Evolutionary conservation across 768 basidiomycete species (phyloP), one percentile per base, ranked within the genome.

Genomic region (Russula olivacea): DNA sequence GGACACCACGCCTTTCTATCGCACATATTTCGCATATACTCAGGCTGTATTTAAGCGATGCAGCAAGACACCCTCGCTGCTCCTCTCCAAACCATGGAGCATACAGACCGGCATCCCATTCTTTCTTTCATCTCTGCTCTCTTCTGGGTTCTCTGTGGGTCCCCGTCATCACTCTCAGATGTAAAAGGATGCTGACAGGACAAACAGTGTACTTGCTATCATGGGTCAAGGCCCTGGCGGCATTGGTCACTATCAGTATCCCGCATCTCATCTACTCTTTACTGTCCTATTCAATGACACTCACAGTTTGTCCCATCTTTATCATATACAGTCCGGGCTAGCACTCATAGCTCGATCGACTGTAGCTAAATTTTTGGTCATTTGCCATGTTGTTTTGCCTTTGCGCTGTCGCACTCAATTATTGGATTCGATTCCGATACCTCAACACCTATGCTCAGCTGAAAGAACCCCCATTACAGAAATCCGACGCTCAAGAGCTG

Each of bases 351-450:
- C 64, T 59, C 63, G 59, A 7, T 54, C 60, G 21, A 49, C 63
- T 52, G 55, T 72, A 95, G 85, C 82, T 98, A 51, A 91, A 91
- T 68, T 97, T 97, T 74, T 93, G 92, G 82, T 90, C 89, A 48
- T 88, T 98, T 67, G 87, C 88, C 7, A 78, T 88, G 64, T 80
- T 96, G 11, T 91, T 93, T 67, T 75, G 79, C 15, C 77, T 86
- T 19, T 85, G 85, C 4, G 79, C 81, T 2, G 78, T 89, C 52
- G 86, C 80, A 8, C 71, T 91, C 21, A 89, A 91, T 73, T 90
- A 94, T 69, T 88, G 89, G 81, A 87, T 96, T 62, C 86, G 93
- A 59, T 89, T 85, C 72, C 86, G 83, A 59, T 90, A 86, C 73
- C 81, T 89, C 69, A 89, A 88, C 71, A 83, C 81, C 67, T 91